Conservation (phyloP, 176 grass and related monocot species). For the Carex kokanica region DNA sequence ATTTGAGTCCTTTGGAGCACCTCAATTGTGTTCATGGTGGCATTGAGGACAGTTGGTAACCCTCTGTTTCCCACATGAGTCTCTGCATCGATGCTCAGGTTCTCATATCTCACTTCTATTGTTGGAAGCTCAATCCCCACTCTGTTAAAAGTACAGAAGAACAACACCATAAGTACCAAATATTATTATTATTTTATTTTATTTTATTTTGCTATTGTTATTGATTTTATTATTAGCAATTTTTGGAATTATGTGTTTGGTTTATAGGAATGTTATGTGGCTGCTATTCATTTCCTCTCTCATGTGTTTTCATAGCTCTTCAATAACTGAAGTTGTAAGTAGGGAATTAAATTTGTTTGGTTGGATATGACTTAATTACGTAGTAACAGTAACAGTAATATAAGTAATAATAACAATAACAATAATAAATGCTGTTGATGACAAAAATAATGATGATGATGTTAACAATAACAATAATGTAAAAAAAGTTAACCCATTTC, state of each 20-base stretch:
- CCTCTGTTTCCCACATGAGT: slow-evolving; percentile 28
- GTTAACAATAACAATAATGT: too few relatives aligned
- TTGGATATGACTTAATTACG: too few relatives aligned
- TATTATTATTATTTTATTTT: neutral
- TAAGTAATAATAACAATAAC: too few relatives aligned
- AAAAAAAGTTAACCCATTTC: too few relatives aligned
- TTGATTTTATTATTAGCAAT: too few relatives aligned
- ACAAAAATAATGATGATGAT: too few relatives aligned
- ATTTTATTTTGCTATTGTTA: neutral
- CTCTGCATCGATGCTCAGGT: slow-evolving; percentile 30
- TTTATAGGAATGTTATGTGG: neutral
- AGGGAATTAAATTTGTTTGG: too few relatives aligned
- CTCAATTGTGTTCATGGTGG: slow-evolving; percentile 31
- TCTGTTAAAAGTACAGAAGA: neutral
- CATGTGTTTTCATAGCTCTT: neutral
- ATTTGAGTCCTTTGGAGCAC: slow-evolving; percentile 6
- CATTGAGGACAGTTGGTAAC: slow-evolving; percentile 24
- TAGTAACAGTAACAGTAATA: too few relatives aligned
- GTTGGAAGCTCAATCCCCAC: slow-evolving; percentile 35
- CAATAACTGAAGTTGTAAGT: neutral
- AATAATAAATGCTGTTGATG: too few relatives aligned
- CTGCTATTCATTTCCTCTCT: neutral
- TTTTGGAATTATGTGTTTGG: neutral
- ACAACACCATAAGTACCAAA: neutral
- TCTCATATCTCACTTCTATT: slow-evolving; percentile 34